Conservation (phyloP, 2,329 filamentous ascomycete genomes). For the Fusarium globosum region DNA sequence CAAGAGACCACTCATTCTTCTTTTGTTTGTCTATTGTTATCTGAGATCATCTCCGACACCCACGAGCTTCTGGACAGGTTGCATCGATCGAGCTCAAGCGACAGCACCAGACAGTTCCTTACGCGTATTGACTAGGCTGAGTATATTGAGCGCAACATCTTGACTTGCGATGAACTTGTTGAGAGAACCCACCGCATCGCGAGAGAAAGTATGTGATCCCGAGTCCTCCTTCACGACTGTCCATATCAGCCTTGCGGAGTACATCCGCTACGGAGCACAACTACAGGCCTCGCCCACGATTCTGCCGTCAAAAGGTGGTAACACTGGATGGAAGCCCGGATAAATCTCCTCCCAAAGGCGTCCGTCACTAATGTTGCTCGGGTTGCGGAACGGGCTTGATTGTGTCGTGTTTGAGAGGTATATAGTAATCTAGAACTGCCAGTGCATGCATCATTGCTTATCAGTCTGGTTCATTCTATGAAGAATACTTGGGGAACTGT, state of each 20-base stretch:
- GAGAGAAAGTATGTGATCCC: neutral
- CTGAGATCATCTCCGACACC: neutral
- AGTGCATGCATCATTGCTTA: accelerated
- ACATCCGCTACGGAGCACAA: neutral
- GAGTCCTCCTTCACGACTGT: neutral
- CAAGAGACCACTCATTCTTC: accelerated
- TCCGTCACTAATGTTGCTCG: too few relatives aligned
- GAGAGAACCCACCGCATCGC: too few relatives aligned
- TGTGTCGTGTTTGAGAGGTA: neutral
- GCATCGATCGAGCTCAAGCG: too few relatives aligned
- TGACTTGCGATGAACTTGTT: neutral
- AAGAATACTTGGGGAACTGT: accelerated
- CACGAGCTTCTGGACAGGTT: neutral
- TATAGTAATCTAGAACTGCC: too few relatives aligned
- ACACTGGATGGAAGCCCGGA: neutral
- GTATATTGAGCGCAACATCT: too few relatives aligned
- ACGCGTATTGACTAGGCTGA: too few relatives aligned
- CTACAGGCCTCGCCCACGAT: too few relatives aligned
- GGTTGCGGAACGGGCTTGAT: too few relatives aligned
- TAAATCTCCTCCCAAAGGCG: too few relatives aligned
- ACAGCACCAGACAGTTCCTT: too few relatives aligned
- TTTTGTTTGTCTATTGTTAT: neutral
- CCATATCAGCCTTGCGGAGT: neutral
- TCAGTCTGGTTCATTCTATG: neutral
- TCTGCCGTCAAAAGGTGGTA: neutral